A percentile compares a stretch with the other conserved stretches of the same genome.
These are phyloP conservation scores for Tolypocladium cylindrosporum DNA, from an alignment of 2,329 filamentous ascomycete species.

Conservation along the genomic window DNA sequence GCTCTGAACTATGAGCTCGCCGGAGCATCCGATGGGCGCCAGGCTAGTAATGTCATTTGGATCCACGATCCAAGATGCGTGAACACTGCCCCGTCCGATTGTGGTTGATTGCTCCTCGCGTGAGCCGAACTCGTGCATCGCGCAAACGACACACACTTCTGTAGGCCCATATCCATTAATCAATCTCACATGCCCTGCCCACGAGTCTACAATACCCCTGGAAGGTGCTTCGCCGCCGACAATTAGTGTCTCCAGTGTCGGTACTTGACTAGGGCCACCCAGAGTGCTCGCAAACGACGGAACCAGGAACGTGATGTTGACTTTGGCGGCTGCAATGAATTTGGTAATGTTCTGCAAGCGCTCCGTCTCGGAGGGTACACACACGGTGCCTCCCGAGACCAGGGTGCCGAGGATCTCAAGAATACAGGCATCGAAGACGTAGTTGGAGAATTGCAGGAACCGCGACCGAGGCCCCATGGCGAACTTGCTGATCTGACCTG, in stretches of 20 bases:
- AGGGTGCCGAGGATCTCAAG: conserved; percentile 10
- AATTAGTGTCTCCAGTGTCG: background rate
- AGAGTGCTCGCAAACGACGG: background rate
- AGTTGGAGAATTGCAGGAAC: conserved; percentile 35
- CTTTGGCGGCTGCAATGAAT: background rate
- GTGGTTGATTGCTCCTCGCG: background rate
- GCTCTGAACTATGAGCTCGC: conserved; percentile 17
- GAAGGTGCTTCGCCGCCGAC: background rate
- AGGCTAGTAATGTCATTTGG: conserved; percentile 8
- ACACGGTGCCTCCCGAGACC: conserved; percentile 9
- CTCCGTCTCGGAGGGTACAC: conserved; percentile 10
- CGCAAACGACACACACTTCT: background rate
- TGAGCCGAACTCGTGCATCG: background rate
- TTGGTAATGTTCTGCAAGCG: background rate
- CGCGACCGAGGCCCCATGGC: background rate
- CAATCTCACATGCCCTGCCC: background rate
- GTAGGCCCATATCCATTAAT: conserved; percentile 2
- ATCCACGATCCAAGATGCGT: conserved; percentile 12
- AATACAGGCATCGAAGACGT: conserved; percentile 39
- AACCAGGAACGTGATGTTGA: background rate
- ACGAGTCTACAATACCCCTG: background rate
- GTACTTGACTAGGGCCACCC: background rate
- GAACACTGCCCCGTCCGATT: background rate
- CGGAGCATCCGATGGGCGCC: conserved; percentile 8
- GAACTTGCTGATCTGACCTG: conserved; percentile 29